Conservation (phyloP, 2,329 filamentous ascomycete species). For the Nakataea oryzae region DNA sequence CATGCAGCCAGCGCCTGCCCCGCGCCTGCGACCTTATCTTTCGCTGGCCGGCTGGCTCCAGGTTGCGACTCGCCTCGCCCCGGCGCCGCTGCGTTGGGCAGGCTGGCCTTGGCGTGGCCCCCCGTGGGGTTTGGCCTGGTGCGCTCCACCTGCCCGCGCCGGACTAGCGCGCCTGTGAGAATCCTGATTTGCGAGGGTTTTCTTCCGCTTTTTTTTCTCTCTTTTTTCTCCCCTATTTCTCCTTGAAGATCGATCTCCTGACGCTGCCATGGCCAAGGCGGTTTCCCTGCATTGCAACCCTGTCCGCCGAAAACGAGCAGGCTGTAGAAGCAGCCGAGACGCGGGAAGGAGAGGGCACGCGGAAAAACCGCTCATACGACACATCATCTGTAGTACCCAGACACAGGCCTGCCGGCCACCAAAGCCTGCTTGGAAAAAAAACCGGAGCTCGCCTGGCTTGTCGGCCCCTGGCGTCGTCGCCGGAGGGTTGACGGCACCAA, state of each 20-base stretch:
- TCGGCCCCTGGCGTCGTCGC: too few species aligned
- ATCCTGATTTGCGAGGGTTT: background rate
- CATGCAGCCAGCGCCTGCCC: too few species aligned
- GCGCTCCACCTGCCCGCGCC: background rate
- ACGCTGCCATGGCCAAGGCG: background rate
- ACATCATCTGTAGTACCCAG: too few species aligned
- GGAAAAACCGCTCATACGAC: background rate
- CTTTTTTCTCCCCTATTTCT: too few species aligned
- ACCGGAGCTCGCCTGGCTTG: background rate
- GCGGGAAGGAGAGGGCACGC: background rate
- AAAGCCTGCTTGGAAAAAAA: background rate
- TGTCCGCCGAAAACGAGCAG: too few species aligned
- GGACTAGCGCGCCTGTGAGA: background rate
- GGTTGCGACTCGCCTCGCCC: background rate
- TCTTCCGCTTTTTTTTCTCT: too few species aligned
- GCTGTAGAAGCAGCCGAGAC: background rate
- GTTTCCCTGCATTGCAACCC: background rate
- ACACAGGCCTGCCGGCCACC: too few species aligned
- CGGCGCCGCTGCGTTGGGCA: too few species aligned
- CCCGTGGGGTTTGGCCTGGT: background rate
- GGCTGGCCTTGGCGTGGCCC: too few species aligned
- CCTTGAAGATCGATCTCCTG: background rate
- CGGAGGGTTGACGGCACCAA: slow-evolving; percentile 7
- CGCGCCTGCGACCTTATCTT: background rate
- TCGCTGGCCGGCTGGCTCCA: too few species aligned